phyloP scores from a whole-genome alignment of 768 basidiomycete genomes.

The Boletus bicolor region DNA sequence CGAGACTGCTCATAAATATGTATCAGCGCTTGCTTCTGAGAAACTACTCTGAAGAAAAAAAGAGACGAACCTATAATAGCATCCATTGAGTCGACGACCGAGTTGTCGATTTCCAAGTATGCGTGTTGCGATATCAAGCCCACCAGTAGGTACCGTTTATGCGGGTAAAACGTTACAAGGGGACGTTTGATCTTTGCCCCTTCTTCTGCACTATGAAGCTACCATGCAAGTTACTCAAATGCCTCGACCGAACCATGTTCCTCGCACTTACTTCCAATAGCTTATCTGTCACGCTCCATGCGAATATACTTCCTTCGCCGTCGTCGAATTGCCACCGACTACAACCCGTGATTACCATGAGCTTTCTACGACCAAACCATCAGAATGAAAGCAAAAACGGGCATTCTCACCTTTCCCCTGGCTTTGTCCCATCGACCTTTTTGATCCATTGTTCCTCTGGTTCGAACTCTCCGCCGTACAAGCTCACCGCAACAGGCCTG shows the following conservation, averaged over 20 bases:
- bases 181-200: slow-evolving; percentile 25
- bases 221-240: background rate
- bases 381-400: background rate
- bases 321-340: slow-evolving; percentile 27
- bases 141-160: slow-evolving; percentile 34
- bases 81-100: slow-evolving; percentile 34
- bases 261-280: slow-evolving; percentile 12
- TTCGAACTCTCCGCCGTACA: slow-evolving; percentile 27
- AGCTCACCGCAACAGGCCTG: slow-evolving; percentile 30
- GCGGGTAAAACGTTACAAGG: slow-evolving; percentile 34
- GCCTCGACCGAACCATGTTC: background rate
- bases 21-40: background rate
- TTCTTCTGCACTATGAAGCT: slow-evolving; percentile 31
- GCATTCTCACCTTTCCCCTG: slow-evolving; percentile 13
- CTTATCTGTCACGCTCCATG: slow-evolving; percentile 14
- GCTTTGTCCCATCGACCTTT: slow-evolving; percentile 12
- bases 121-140: slow-evolving; percentile 36
- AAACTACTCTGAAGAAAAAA: background rate
- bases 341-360: background rate
- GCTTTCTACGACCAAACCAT: background rate
- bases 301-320: slow-evolving; percentile 20
- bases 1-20: slow-evolving; percentile 25
- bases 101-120: slow-evolving; percentile 35
- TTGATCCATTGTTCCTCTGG: slow-evolving; percentile 33
- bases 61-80: slow-evolving; percentile 32